phyloP scores from a whole-genome alignment of 2,329 filamentous ascomycete species.

The Mycogone perniciosa region DNA sequence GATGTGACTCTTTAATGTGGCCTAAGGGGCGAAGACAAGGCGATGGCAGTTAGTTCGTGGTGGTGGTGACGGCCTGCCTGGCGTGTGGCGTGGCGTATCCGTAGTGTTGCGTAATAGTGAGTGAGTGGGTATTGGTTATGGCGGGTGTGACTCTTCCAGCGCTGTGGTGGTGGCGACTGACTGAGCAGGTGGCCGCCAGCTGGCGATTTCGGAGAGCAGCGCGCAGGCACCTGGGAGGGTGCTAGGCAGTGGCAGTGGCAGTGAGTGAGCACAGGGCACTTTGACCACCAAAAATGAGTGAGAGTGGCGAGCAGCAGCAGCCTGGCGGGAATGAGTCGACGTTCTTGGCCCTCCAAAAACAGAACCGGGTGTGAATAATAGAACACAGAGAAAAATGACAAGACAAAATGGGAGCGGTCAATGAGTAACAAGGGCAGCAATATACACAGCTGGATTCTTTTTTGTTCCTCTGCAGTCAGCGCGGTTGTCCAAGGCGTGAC shows the following conservation, averaged over 20 bases:
- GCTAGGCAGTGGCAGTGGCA: conserved; percentile 11
- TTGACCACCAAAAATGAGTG: conserved; percentile 2
- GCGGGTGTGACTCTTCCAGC: conserved; percentile 32
- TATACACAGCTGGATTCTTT: background rate
- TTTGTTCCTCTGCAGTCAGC: background rate
- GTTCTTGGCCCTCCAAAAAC: background rate
- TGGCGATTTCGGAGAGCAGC: conserved; percentile 34
- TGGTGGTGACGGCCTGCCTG: conserved; percentile 18
- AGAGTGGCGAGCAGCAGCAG: conserved; percentile 9
- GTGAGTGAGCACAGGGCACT: conserved; percentile 9
- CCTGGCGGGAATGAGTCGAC: conserved; percentile 4
- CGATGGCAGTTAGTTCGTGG: background rate
- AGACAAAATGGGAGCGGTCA: background rate
- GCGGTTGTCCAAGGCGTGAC: background rate
- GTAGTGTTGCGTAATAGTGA: conserved; percentile 2
- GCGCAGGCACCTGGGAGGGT: conserved; percentile 16
- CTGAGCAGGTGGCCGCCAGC: conserved; percentile 27
- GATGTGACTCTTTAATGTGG: conserved; percentile 31
- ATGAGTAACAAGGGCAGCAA: conserved; percentile 9
- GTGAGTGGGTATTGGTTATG: conserved; percentile 17
- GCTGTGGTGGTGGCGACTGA: conserved; percentile 29
- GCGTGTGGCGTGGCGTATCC: conserved; percentile 14
- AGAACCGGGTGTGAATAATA: background rate
- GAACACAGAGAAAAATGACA: background rate
- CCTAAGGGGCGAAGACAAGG: conserved; percentile 27